Percentiles rank a stretch among this genome's conserved stretches.
Conservation (phyloP, 805 yeast species). For the Scheffersomyces coipomensis region DNA sequence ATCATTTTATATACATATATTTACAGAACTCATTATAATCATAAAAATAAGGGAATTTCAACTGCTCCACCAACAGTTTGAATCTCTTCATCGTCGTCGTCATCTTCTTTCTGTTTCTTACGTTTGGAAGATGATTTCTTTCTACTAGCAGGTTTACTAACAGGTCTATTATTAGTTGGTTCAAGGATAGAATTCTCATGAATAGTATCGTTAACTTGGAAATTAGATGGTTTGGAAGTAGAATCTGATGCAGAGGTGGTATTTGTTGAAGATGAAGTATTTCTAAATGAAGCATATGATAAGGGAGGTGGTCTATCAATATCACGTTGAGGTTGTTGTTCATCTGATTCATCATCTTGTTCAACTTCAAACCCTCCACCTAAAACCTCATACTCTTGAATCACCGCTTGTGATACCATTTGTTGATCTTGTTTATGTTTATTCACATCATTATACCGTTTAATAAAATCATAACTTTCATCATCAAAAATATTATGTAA, state of each 20-base stretch:
- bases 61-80: conserved; percentile 42
- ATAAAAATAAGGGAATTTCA: conserved; percentile 45
- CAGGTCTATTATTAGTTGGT: too few species aligned
- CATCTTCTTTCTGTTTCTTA: not conserved
- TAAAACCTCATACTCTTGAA: not conserved
- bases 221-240: too few species aligned
- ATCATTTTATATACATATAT: too few species aligned
- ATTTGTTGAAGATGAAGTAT: not conserved
- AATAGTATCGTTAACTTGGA: conserved; percentile 5
- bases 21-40: too few species aligned
- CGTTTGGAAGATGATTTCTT: conserved; percentile 1
- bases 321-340: not conserved
- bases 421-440: too few species aligned
- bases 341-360: not conserved
- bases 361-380: not conserved
- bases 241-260: too few species aligned
- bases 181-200: not conserved
- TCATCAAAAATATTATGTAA: conserved; percentile 26
- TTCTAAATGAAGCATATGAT: conserved; percentile 6
- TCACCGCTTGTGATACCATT: too few species aligned
- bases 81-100: conserved; percentile 6
- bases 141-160: not conserved
- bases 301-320: not conserved
- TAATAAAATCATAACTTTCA: conserved; percentile 20
- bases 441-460: conserved; percentile 10